phyloP scores from a whole-genome alignment of 441 rosid species.

The Sinapis alba region DNA sequence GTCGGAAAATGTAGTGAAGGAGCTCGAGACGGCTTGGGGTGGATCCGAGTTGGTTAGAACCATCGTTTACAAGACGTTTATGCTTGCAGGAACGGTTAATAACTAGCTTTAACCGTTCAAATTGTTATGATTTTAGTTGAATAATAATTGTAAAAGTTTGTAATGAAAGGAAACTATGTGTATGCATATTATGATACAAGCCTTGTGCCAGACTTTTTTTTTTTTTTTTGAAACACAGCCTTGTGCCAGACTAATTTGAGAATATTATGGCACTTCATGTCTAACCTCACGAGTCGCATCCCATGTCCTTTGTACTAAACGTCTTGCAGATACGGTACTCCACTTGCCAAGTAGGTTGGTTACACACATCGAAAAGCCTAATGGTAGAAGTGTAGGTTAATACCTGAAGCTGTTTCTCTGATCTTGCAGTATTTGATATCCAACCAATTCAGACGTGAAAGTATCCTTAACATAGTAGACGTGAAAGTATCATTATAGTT shows the following conservation, averaged over 20 bases:
- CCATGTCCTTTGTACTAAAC: neutral
- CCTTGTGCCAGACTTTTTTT: neutral
- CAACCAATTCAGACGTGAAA: neutral
- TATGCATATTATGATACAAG: neutral
- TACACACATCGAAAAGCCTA: neutral
- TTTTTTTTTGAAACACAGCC: too few relatives aligned
- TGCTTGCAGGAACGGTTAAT: constrained; percentile 55
- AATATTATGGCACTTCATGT: neutral
- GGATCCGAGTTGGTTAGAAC: constrained; percentile 50
- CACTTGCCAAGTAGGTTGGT: too few relatives aligned
- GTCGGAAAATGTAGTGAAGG: constrained; percentile 47
- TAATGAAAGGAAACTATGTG: neutral
- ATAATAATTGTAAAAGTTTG: neutral
- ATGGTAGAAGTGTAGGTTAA: neutral
- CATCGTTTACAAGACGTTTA: constrained; percentile 51
- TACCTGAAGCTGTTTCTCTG: neutral
- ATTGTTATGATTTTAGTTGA: neutral
- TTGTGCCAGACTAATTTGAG: neutral
- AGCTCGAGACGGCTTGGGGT: constrained; percentile 71
- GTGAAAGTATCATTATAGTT: neutral
- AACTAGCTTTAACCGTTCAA: neutral
- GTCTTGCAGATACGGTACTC: neutral
- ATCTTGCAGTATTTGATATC: neutral
- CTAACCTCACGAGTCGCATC: neutral
- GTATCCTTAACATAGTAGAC: neutral